These are phyloP conservation scores for Proliferodiscus dingleyae DNA, from an alignment of 2,329 filamentous ascomycete species.

Conservation along the genomic window DNA sequence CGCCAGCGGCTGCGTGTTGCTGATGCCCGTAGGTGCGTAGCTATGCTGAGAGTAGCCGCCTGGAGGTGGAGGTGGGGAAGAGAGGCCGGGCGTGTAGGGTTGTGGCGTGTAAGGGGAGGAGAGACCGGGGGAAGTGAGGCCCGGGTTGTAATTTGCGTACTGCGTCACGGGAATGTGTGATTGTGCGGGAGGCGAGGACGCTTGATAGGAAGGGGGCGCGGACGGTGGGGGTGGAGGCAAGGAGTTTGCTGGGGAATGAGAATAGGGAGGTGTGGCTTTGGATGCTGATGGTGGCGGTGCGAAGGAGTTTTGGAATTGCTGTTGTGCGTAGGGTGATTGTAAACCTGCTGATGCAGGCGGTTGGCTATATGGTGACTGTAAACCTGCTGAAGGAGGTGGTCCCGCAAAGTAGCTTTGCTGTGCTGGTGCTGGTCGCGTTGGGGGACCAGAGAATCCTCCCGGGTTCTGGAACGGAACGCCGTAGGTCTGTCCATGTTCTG, in stretches of 20 bases:
- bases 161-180: conserved; percentile 38
- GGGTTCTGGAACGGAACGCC: conserved; percentile 38
- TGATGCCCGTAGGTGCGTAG: conserved; percentile 34
- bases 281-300: conserved; percentile 23
- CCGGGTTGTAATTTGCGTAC: conserved; percentile 42
- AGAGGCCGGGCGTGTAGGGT: conserved; percentile 6
- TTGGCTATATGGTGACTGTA: conserved; percentile 14
- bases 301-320: too few relatives aligned
- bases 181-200: conserved; percentile 11
- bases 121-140: conserved; percentile 33
- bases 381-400: conserved; percentile 28
- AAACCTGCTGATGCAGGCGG: conserved; percentile 14
- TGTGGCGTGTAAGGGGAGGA: conserved; percentile 16
- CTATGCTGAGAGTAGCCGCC: conserved; percentile 54
- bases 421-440: conserved; percentile 8
- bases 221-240: conserved; percentile 11
- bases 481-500: conserved; percentile 52
- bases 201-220: conserved; percentile 17
- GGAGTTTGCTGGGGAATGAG: conserved; percentile 9
- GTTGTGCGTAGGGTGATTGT: conserved; percentile 21
- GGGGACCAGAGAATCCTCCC: conserved; percentile 14
- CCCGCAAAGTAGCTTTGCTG: conserved; percentile 35
- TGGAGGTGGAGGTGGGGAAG: conserved; percentile 40
- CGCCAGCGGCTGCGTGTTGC: conserved; percentile 31
- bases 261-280: conserved; percentile 4